Percentiles rank a stretch among this genome's conserved stretches.
phyloP scores from a whole-genome alignment of 2,329 filamentous ascomycete genomes.

The Alternaria solani region DNA sequence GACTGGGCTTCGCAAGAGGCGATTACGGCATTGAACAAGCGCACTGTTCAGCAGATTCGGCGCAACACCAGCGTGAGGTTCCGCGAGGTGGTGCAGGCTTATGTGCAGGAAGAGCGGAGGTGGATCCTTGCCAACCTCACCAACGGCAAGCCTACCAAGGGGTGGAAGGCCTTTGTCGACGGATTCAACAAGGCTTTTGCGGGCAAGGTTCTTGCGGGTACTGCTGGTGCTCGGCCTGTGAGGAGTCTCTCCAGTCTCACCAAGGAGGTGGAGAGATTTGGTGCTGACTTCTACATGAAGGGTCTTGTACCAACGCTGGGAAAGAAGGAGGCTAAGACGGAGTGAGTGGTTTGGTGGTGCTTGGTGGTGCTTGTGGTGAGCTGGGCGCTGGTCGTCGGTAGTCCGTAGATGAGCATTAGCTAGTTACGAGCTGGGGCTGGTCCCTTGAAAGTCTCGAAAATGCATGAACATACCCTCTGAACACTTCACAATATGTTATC shows the following conservation, averaged over 20 bases:
- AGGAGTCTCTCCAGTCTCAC: slow-evolving; percentile 34
- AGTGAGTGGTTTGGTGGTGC: background rate
- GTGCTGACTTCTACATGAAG: slow-evolving; percentile 29
- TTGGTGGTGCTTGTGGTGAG: background rate
- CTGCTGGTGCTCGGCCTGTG: slow-evolving; percentile 15
- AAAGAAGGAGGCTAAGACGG: slow-evolving; percentile 15
- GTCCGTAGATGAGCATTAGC: background rate
- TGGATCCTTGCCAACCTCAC: slow-evolving; percentile 36
- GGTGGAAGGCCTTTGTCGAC: slow-evolving; percentile 36
- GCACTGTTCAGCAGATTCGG: slow-evolving; percentile 42
- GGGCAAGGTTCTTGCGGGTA: slow-evolving; percentile 21
- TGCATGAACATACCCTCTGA: background rate
- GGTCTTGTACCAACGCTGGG: slow-evolving; percentile 29
- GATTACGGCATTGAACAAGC: slow-evolving; percentile 41
- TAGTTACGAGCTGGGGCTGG: background rate
- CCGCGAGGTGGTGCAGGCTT: slow-evolving; percentile 32
- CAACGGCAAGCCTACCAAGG: slow-evolving; percentile 29
- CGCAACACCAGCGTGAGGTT: slow-evolving; percentile 39
- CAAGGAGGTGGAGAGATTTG: slow-evolving; percentile 43
- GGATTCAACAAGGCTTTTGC: slow-evolving; percentile 36
- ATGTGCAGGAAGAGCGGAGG: slow-evolving; percentile 29
- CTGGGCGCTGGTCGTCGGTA: background rate
- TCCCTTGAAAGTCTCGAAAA: background rate
- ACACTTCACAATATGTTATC: background rate
- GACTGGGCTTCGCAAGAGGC: slow-evolving; percentile 39